phyloP scores from a whole-genome alignment of 768 basidiomycete genomes.

The Strobilomyces echinocephalus region DNA sequence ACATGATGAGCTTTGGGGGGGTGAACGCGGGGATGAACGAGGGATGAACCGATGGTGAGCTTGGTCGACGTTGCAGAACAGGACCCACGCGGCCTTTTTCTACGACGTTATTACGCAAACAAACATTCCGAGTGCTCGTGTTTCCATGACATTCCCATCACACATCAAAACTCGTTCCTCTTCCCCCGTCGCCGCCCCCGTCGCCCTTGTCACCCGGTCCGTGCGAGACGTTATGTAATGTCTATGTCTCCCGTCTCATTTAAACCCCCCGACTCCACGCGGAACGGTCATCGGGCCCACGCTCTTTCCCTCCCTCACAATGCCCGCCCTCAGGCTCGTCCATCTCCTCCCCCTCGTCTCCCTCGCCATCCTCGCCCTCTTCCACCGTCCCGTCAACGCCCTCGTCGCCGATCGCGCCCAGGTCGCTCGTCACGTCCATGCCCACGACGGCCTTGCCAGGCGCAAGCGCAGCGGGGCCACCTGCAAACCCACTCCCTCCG shows the following conservation, averaged over 20 bases:
- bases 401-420: slow-evolving; percentile 40
- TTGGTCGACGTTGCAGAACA: slow-evolving; percentile 62
- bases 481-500: slow-evolving; percentile 45
- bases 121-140: slow-evolving; percentile 27
- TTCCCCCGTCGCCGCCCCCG: not conserved
- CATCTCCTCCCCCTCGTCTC: slow-evolving; percentile 56
- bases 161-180: not conserved
- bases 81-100: slow-evolving; percentile 35
- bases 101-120: slow-evolving; percentile 25
- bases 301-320: slow-evolving; percentile 20
- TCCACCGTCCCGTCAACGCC: slow-evolving; percentile 45
- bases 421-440: slow-evolving; percentile 43
- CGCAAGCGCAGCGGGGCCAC: slow-evolving; percentile 47
- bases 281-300: slow-evolving; percentile 5
- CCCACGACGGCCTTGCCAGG: slow-evolving; percentile 44
- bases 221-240: slow-evolving; percentile 25
- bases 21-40: slow-evolving; percentile 37
- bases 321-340: slow-evolving; percentile 50
- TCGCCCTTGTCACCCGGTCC: not conserved
- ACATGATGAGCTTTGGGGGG: slow-evolving; percentile 55
- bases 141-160: slow-evolving; percentile 41
- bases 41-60: slow-evolving; percentile 45
- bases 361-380: slow-evolving; percentile 51
- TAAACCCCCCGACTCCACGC: not conserved
- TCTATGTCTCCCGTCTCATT: not conserved